A percentile compares a stretch with the other conserved stretches of the same genome.
Conservation (phyloP, 2,329 filamentous ascomycete species). For the Colletotrichum lupini region DNA sequence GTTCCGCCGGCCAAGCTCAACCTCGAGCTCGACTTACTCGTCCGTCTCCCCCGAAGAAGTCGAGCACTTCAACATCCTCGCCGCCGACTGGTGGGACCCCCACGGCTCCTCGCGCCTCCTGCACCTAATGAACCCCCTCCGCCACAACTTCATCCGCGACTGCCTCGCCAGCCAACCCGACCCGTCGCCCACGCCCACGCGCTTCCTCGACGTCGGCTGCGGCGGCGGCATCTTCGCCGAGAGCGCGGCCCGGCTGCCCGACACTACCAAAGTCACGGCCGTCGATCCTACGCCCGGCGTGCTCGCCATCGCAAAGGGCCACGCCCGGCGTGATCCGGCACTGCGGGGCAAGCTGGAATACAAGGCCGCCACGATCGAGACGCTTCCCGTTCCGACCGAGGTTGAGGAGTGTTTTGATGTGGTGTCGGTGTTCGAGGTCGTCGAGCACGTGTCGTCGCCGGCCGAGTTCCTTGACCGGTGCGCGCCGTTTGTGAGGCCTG, state of each 20-base stretch:
- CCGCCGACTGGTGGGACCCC: conserved; percentile 96
- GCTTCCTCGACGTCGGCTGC: conserved; percentile 92
- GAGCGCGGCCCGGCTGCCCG: conserved; percentile 76
- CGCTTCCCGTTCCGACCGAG: conserved; percentile 58
- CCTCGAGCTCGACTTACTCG: conserved; percentile 53
- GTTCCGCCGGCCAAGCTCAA: conserved; percentile 24
- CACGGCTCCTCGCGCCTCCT: conserved; percentile 91
- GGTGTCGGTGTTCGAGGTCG: conserved; percentile 90
- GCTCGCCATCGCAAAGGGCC: conserved; percentile 78
- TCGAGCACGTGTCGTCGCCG: conserved; percentile 89
- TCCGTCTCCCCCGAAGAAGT: conserved; percentile 91
- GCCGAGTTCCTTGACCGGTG: conserved; percentile 78
- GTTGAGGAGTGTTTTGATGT: conserved; percentile 73
- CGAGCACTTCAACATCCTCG: conserved; percentile 93
- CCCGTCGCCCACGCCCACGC: conserved; percentile 47
- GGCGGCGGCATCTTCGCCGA: conserved; percentile 98
- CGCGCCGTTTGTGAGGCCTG: conserved; percentile 82
- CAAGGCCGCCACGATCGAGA: conserved; percentile 81
- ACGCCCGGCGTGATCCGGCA: conserved; percentile 79
- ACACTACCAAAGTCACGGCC: conserved; percentile 74
- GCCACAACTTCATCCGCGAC: conserved; percentile 87
- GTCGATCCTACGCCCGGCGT: conserved; percentile 84
- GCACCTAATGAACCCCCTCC: conserved; percentile 97
- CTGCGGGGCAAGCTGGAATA: conserved; percentile 76
- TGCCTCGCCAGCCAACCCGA: conserved; percentile 71